These are phyloP conservation scores for Candida odintsovae DNA, from an alignment of 805 yeast species.

Conservation along the genomic window DNA sequence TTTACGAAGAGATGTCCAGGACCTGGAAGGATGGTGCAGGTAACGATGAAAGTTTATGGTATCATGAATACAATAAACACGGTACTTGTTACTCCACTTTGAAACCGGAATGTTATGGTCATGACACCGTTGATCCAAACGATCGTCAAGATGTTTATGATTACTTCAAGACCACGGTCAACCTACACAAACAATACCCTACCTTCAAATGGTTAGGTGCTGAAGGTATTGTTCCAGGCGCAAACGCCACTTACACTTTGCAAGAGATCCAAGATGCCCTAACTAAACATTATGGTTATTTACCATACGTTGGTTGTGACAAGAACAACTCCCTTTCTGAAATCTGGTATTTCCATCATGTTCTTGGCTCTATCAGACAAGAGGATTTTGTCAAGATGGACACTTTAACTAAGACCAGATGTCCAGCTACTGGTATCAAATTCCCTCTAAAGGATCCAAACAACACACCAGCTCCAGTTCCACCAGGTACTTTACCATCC, in stretches of 20 bases:
- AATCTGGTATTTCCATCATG: conserved; percentile 15
- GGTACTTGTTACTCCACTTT: conserved; percentile 17
- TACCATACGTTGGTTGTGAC: conserved; percentile 16
- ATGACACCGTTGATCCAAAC: conserved; percentile 3
- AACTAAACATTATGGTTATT: conserved; percentile 7
- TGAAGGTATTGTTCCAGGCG: conserved; percentile 13
- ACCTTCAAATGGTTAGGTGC: conserved; percentile 14
- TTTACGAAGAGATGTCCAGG: conserved; percentile 49
- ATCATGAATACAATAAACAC: conserved; percentile 18
- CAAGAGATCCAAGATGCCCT: conserved; percentile 6
- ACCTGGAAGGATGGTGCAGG: conserved; percentile 75
- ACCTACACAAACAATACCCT: conserved; percentile 7
- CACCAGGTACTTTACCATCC: background rate
- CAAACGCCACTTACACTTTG: conserved; percentile 7
- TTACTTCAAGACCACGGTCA: conserved; percentile 10
- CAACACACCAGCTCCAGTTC: background rate
- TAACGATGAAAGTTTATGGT: conserved; percentile 34
- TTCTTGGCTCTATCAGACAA: background rate
- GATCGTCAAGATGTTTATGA: conserved; percentile 8
- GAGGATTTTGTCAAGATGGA: conserved; percentile 1
- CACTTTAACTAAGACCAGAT: background rate
- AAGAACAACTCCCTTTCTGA: conserved; percentile 9
- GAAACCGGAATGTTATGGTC: conserved; percentile 13
- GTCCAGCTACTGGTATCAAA: conserved; percentile 4
- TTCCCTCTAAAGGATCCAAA: conserved; percentile 1